Conservation (phyloP, 2,329 filamentous ascomycete genomes). For the Bertia moriformis region DNA sequence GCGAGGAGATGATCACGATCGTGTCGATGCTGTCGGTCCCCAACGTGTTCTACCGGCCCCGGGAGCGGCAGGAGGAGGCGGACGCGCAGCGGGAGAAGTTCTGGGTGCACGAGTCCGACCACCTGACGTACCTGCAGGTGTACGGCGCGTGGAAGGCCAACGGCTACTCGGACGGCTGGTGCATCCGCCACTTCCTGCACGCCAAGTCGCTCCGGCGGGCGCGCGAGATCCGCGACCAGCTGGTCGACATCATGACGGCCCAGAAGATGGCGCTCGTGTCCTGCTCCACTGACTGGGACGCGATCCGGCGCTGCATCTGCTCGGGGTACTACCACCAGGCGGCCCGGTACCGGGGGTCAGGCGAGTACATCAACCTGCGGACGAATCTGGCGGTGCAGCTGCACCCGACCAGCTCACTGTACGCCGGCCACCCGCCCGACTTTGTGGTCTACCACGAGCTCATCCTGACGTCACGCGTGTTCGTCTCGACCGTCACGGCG, state of each 20-base stretch:
- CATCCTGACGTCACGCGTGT: constrained; percentile 90
- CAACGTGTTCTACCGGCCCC: constrained; percentile 90
- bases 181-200: constrained; percentile 81
- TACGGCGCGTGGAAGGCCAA: constrained; percentile 93
- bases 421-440: constrained; percentile 88
- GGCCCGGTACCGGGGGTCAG: constrained; percentile 86
- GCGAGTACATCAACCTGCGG: constrained; percentile 91
- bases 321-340: constrained; percentile 97
- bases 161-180: constrained; percentile 81
- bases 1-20: constrained; percentile 95
- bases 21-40: constrained; percentile 96
- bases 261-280: constrained; percentile 78
- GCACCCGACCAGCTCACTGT: constrained; percentile 84
- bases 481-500: constrained; percentile 91
- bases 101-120: constrained; percentile 94
- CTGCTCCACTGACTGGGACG: constrained; percentile 93
- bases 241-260: constrained; percentile 84
- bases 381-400: constrained; percentile 89
- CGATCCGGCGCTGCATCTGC: constrained; percentile 91
- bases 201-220: constrained; percentile 83
- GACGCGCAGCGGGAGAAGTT: constrained; percentile 94
- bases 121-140: constrained; percentile 87
- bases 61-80: constrained; percentile 90
- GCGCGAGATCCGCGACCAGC: constrained; percentile 86
- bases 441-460: constrained; percentile 98